Evolutionary conservation across 306 rosid species (phyloP), one percentile per base, ranked within the genome.

Genomic region (Cucurbita argyrosperma): DNA sequence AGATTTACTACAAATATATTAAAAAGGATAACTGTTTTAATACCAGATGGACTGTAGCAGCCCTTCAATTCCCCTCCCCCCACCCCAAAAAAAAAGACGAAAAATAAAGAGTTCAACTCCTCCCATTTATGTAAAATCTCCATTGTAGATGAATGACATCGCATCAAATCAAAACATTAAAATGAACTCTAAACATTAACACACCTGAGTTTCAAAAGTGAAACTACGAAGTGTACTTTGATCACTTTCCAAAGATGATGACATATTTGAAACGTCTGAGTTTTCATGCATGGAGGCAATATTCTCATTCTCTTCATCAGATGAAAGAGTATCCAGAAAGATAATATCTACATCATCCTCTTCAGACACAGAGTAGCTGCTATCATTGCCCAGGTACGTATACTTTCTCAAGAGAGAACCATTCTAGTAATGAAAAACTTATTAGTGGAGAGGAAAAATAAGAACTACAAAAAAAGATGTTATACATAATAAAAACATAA

Each of bases 181-280:
- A 47, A 65, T 15, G 21, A 4, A 76, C 23, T 53, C 39, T 46
- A 82, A 79, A 68, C 50, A 74, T 65, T 50, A 26, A 16, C 45
- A 74, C 43, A 91, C 99, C 97, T 91, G 99, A 60, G 96, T 88
- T 84, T 94, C 99, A 80, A 94, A 89, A 55, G 95, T 85, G 92
- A 94, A 91, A 85, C 97, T 94, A 39, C 80, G 92, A 64, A 83
- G 74, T 76, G 11, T 78, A 77, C 83, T 79, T 80, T 82, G 81
- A 76, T 80, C 88, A 63, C 82, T 69, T 80, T 85, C 79, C 70
- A 83, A 78, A 83, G 79, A 40, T 14, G 71, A 69, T 42, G 78
- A 80, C 14, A 67, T n/a, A 65, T 42, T 74, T 38, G 83, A 72
- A 72, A 76, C 16, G 56, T 80, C 87, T 37, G 87, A 79, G 7